Evolutionary conservation across 1,284 basidiomycete species (phyloP).

Genomic region (Macrocystidia cucumis): DNA sequence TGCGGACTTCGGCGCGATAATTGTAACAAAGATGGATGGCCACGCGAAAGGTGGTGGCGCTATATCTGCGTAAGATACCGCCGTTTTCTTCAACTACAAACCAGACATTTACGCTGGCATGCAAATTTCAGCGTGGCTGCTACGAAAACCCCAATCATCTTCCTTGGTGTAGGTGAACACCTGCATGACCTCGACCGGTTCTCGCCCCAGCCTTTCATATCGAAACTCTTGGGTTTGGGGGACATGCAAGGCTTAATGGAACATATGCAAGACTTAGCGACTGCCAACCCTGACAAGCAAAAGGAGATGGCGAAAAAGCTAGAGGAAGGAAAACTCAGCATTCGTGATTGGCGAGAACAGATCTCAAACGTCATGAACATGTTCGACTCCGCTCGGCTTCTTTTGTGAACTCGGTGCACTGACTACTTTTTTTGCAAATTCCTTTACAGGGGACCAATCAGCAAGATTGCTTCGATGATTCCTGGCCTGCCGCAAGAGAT

Average conservation of each 20-base stretch:
- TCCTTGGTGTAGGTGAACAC: conserved; percentile 97
- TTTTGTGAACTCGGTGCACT: conserved; percentile 4
- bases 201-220: conserved; percentile 95
- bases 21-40: conserved; percentile 99
- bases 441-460: conserved; percentile 80
- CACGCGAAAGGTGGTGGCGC: conserved; percentile 99
- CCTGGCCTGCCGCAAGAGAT: conserved; percentile 91
- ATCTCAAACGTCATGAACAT: conserved; percentile 98
- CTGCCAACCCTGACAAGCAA: conserved; percentile 92
- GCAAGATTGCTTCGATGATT: conserved; percentile 99
- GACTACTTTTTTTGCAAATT: conserved; percentile 1
- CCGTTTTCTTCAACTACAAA: conserved; percentile 3
- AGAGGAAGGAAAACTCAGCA: conserved; percentile 93
- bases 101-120: conserved; percentile 10
- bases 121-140: conserved; percentile 92
- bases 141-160: conserved; percentile 97
- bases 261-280: conserved; percentile 93
- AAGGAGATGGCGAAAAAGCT: conserved; percentile 99
- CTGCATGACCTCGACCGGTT: conserved; percentile 94
- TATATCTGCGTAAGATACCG: conserved; percentile 83
- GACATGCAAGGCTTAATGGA: conserved; percentile 97
- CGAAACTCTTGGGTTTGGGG: conserved; percentile 91
- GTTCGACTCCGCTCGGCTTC: conserved; percentile 44
- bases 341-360: conserved; percentile 97
- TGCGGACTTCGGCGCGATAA: conserved; percentile 96